A percentile compares a stretch with the other conserved stretches of the same genome.
Evolutionary conservation across 768 basidiomycete species (phyloP).

Genomic region (Amanita rubescens): DNA sequence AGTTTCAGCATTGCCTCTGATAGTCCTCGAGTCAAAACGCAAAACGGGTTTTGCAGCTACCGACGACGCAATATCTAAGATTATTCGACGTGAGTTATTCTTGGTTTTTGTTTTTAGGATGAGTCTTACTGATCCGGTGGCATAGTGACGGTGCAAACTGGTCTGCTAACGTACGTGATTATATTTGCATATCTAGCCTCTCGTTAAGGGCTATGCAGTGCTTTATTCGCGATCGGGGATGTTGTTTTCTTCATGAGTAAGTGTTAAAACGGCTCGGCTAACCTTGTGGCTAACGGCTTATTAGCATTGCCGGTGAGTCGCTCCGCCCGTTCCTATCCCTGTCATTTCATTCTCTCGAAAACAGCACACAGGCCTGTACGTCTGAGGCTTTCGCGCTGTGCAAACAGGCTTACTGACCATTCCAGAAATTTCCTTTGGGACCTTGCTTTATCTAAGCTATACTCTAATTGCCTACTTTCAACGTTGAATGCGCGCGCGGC

Average conservation of each 20-base stretch:
- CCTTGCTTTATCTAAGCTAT: constrained; percentile 39
- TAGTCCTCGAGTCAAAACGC: constrained; percentile 21
- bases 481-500: constrained; percentile 38
- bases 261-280: constrained; percentile 9
- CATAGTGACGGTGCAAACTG: constrained; percentile 36
- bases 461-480: constrained; percentile 41
- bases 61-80: constrained; percentile 33
- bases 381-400: neutral
- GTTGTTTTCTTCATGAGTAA: constrained; percentile 39
- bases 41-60: constrained; percentile 36
- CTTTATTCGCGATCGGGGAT: constrained; percentile 33
- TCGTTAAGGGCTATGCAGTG: constrained; percentile 14
- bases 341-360: neutral
- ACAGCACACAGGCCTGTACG: constrained; percentile 40
- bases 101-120: constrained; percentile 6
- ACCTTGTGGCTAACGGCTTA: neutral
- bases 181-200: neutral
- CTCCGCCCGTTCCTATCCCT: neutral
- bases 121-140: constrained; percentile 4
- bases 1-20: neutral
- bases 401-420: neutral
- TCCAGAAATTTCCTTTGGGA: constrained; percentile 45
- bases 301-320: constrained; percentile 29
- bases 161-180: constrained; percentile 28
- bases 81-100: constrained; percentile 22